These are phyloP conservation scores for Priceomyces carsonii DNA, from an alignment of 805 yeast species.

Conservation along the genomic window DNA sequence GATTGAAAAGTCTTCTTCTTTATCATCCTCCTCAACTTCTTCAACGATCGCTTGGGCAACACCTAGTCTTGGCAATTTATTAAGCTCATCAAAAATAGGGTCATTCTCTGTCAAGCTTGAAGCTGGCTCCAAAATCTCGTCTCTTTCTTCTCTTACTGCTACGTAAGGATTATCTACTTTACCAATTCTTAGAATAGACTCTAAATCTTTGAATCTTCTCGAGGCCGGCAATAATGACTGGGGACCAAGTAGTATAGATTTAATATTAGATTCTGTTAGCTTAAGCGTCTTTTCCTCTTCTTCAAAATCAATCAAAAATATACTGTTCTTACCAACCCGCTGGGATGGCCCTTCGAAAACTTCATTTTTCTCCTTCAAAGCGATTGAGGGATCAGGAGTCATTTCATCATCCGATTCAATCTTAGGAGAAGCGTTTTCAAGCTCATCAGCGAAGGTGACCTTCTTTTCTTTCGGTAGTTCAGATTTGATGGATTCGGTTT, in stretches of 20 bases:
- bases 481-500: too few relatives aligned
- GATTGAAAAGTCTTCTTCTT: conserved; percentile 43
- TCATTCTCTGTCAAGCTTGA: conserved; percentile 36
- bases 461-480: conserved; percentile 13
- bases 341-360: conserved; percentile 70
- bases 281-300: conserved; percentile 18
- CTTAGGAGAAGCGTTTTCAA: conserved; percentile 7
- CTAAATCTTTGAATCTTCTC: conserved; percentile 54
- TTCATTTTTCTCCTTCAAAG: conserved; percentile 14
- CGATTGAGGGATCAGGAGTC: conserved; percentile 9
- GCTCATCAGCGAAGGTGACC: conserved; percentile 25
- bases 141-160: conserved; percentile 29
- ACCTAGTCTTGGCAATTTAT: conserved; percentile 64
- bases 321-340: conserved; percentile 53
- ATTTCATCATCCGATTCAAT: conserved; percentile 7
- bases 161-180: conserved; percentile 40
- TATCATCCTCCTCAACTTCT: conserved; percentile 42
- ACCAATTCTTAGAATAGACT: conserved; percentile 48
- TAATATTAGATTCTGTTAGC: conserved; percentile 27
- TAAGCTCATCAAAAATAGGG: conserved; percentile 41
- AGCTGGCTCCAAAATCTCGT: conserved; percentile 34
- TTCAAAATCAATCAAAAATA: conserved; percentile 54
- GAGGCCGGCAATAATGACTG: conserved; percentile 55
- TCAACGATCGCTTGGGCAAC: conserved; percentile 46
- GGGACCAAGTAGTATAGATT: conserved; percentile 55